Base-by-base conservation (phyloP, 352 stramenopile genomes). In the Phytopythium ostracodes region DNA sequence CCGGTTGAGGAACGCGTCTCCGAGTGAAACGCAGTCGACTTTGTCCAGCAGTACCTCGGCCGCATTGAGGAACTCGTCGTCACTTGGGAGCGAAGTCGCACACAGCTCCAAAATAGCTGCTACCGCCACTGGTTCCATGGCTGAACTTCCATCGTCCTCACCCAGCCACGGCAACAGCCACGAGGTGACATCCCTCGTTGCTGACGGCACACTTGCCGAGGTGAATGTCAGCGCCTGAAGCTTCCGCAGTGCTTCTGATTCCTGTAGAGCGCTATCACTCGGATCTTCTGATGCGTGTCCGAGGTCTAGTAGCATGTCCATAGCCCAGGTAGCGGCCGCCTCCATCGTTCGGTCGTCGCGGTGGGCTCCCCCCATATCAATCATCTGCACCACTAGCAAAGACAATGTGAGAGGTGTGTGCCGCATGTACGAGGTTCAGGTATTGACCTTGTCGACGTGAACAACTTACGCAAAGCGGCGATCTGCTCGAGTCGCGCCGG, bases 381-480 rank as follows among this genome's bases (percentile, higher is more conserved):
- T 73, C 73, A 84, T 76, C 61, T 81, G 73, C 61, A 81, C 53
- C 55, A 84, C 75, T 56, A 17, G 35, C 40, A n/a, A 44, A 18
- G 25, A 36, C 0, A 17, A 4, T 11, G 17, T 2, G 8, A 25
- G 17, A 25, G 0, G 27, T 22, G 47, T 22, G 46, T 49, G 75
- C 33, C 10, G 7, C 10, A 15, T 2, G 6, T 38, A 38, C 33
- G n/a, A n/a, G n/a, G n/a, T n/a, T n/a, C 10, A 10, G 33, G 1
- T 10, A 38, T 38, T 15, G 33, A 10, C 14, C 1, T 10, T 38
- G 33, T 38, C 33, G 3, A 11, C 10, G 14, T 14, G 10, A 14
- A 8, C 20, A n/a, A 44, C 75, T 47, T 52, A 84, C 73, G 62
- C 29, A 78, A 66, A 24, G 66, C 58, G 14, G 31, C 12, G 27